Base-by-base conservation (phyloP, 331 rosid species). In the Pyrus hybrid region DNA sequence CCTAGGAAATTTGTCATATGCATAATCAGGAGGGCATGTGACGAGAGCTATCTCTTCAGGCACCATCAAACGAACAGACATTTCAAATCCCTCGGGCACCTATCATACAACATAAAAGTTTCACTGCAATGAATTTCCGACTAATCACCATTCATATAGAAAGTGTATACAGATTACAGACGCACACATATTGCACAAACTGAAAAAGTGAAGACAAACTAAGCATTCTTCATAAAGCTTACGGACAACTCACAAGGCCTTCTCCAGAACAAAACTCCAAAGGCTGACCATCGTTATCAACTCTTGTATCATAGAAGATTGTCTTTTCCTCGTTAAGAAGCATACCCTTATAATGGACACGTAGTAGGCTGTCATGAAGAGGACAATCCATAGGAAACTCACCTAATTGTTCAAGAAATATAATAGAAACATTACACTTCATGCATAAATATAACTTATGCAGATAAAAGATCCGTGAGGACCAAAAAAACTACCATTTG, bases 341-440 rank as follows among this genome's bases (percentile, higher is more conserved):
- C 85, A 86, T 89, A 71, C 96, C 99, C 94, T 92, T 90, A 87
- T 87, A 94, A 83, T 92, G 97, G 56, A 92, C 93, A 5, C 77
- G 87, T 56, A 92, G 87, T 60, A 89, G 88, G 78, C 97, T 94
- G 84, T 94, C 97, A n/a, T 94, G 97, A 76, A 94, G 99, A 68
- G 97, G 97, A 82, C 97, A 94, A 83, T 94, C 99, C 99, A 94
- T 94, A 20, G 93, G 99, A 82, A 94, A 94, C 6, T 94, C 99
- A 76, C 99, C 99, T 92, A 78, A 79, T 81, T 65, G 49, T 72
- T 71, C 76, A 78, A 86, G 68, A 76, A 20, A 78, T 73, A 78
- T 76, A 20, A 37, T 35, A 64, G 78, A 35, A 61, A 80, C 22
- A 78, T 75, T 63, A 79, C 47, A 12, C 43, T 56, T 43, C 23